Base-by-base conservation (phyloP, 2,329 filamentous ascomycete genomes). In the Ascochyta rabiei region DNA sequence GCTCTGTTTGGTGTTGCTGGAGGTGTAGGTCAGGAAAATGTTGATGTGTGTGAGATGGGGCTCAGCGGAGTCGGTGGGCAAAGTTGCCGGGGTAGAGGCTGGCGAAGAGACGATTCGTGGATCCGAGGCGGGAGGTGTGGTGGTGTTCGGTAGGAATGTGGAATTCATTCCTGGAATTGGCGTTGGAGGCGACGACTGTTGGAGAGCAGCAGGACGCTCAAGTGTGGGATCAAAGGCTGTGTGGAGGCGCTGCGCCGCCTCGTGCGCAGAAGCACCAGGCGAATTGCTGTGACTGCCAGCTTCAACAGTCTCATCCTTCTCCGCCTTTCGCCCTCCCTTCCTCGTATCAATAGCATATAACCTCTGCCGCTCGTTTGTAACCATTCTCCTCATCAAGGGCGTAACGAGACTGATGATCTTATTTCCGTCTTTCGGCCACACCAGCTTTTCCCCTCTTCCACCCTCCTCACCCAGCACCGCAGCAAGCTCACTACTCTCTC, bases 331-430 rank as follows among this genome's bases (percentile, higher is more conserved):
- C 4, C 77, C 77, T 10, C 78, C 78, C 58, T 82, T 84, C 35
- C 83, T 76, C 1, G 80, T 82, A 66, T 83, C 81, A 26, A 84
- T 80, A 1, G 83, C 83, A 67, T 85, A 85, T 63, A 82, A 76
- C 33, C 83, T 75, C 63, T 86, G 83, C 21, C 83, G 76, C 66
- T 85, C 83, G 54, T 86, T 86, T 15, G 82, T 85, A 12, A 85
- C 82, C 82, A 85, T 84, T 21, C 83, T 76, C 52, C 83, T 72
- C 54, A 86, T 73, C 40, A 85, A 67, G 12, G 82, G 83, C 57
- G 82, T 84, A n/a, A 84, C 79, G 19, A 84, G 70, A n/a, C 79
- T 76, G 35, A 85, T 81, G 44, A 85, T 82, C 56, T 80, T 80
- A 51, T 82, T 81, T 44, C 78, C 78, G 59, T 85, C 82, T 41